phyloP scores from a whole-genome alignment of 2,329 filamentous ascomycete species.

The Pseudocercospora macadamiae region DNA sequence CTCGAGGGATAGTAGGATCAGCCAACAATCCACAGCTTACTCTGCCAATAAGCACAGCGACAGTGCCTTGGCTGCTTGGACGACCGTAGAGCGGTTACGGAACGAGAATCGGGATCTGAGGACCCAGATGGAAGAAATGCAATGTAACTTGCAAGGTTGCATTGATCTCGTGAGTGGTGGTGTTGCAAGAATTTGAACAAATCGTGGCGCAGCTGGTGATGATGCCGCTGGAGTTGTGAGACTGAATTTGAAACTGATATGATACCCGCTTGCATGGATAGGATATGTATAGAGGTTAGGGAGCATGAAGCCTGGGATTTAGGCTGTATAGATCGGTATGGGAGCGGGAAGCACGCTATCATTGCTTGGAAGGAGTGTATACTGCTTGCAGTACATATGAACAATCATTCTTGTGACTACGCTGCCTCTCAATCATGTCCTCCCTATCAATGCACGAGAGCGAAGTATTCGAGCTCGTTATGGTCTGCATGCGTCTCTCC shows the following conservation, averaged over 20 bases:
- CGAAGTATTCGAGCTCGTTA: not conserved
- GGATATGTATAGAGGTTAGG: not conserved
- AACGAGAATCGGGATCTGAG: slow-evolving; percentile 60
- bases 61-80: slow-evolving; percentile 51
- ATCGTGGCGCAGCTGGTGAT: too few species aligned
- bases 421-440: too few species aligned
- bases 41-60: slow-evolving; percentile 14
- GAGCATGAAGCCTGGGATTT: too few species aligned
- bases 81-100: slow-evolving; percentile 52
- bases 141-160: slow-evolving; percentile 59
- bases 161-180: slow-evolving; percentile 55
- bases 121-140: slow-evolving; percentile 56
- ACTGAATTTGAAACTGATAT: not conserved
- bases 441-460: too few species aligned
- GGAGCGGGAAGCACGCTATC: too few species aligned
- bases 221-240: not conserved
- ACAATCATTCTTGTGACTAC: not conserved
- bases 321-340: not conserved
- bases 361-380: not conserved
- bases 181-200: too few species aligned
- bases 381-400: not conserved
- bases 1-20: slow-evolving; percentile 13
- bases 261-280: not conserved
- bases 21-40: slow-evolving; percentile 18
- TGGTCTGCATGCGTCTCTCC: too few species aligned